Base-by-base conservation (phyloP, 169 alveolate species). In the Cardiosporidium cionae region DNA sequence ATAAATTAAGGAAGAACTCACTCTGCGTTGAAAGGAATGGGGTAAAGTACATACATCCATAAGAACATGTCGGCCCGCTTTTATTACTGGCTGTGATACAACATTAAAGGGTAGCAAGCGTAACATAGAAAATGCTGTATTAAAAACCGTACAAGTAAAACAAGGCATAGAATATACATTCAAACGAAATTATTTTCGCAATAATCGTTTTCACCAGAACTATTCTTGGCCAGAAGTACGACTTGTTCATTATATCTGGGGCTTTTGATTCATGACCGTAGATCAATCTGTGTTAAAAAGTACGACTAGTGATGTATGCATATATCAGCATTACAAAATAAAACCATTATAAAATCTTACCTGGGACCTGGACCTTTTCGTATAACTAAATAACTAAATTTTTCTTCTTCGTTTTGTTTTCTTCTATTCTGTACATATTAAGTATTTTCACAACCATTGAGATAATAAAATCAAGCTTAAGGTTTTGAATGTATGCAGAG, bases 161-260 rank as follows among this genome's bases (percentile, higher is more conserved):
- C n/a, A n/a, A n/a, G n/a, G n/a, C n/a, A n/a, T n/a, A n/a, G n/a
- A n/a, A n/a, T n/a, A n/a, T n/a, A n/a, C n/a, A n/a, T n/a, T n/a
- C n/a, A n/a, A n/a, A n/a, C n/a, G n/a, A n/a, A n/a, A n/a, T n/a
- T n/a, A n/a, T n/a, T n/a, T n/a, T n/a, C n/a, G n/a, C n/a, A n/a
- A n/a, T n/a, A n/a, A n/a, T n/a, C n/a, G n/a, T n/a, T 25, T 3
- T 9, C 23, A 22, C 74, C 83, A 84, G 75, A 0, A 89, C 86
- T 29, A 90, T 73, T 27, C 95, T 79, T 2, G 95, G 94, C 96
- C 96, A 92, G 72, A 92, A 90, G 79, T 81, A 88, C 35, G 93
- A 87, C 79, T 80, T 84, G 58, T 86, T 92, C 2, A 68, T 87
- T 25, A 87, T 81, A 16, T 87, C 67, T 9, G 36, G 53, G 5